Conservation (phyloP, 306 rosid species). For the Lagenaria siceraria region DNA sequence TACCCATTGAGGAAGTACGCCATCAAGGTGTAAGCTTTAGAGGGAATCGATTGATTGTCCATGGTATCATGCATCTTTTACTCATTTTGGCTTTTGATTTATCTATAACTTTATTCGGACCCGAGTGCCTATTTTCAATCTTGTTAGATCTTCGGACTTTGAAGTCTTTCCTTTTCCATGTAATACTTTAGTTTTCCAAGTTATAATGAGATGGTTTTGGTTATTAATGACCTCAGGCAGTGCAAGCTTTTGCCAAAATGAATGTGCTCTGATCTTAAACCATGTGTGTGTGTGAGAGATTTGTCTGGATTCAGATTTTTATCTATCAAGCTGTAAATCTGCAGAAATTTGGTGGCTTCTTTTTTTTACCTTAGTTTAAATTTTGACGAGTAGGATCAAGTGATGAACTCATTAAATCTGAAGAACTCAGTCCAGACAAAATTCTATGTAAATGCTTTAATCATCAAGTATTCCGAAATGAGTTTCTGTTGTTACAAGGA, state of each 20-base stretch:
- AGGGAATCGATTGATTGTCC: slow-evolving; percentile 1
- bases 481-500: too few species aligned
- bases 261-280: neutral
- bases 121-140: slow-evolving; percentile 1
- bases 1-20: slow-evolving; percentile 81
- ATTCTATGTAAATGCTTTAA: too few species aligned
- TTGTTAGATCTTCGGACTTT: neutral
- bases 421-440: neutral
- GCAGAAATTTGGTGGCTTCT: neutral
- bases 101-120: slow-evolving; percentile 9
- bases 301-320: neutral
- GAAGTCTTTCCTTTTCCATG: neutral
- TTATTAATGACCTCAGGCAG: neutral
- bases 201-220: slow-evolving; percentile 1
- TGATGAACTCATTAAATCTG: neutral
- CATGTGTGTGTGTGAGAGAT: neutral
- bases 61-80: neutral
- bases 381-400: neutral
- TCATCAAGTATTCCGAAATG: too few species aligned
- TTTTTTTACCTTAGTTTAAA: neutral
- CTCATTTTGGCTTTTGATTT: slow-evolving; percentile 14
- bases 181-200: neutral
- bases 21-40: slow-evolving; percentile 56
- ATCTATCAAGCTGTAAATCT: neutral
- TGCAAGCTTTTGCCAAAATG: neutral